Evolutionary conservation across 1,284 basidiomycete genomes (phyloP), one percentile per base, ranked within the genome.

Genomic region (Trichosporon asahii): DNA sequence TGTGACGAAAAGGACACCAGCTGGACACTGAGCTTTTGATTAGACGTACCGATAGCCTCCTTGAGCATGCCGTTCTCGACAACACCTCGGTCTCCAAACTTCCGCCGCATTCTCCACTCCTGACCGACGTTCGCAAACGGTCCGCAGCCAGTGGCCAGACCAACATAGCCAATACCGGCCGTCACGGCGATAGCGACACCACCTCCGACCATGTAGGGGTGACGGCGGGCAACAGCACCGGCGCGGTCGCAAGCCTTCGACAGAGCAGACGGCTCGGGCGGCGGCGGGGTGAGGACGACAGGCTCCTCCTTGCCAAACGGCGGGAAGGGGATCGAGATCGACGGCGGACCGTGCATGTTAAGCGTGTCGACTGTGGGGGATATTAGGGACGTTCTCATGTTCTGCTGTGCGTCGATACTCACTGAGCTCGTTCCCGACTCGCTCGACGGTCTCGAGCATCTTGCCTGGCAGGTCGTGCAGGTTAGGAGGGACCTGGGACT

Each of bases 261-360:
- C 49, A 68, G 11, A 63, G 66, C 25, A 57, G 72, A 68, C 1
- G 76, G 69, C 21, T 75, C 72, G 1, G 78, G 75, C 2, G 78
- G 74, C 9, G 80, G 79, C 0, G 79, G 80, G 2, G 76, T 78
- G 11, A 78, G 70, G 2, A 75, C 75, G 8, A 76, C 73, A 1
- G 77, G 75, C 15, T 71, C 53, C 44, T 79, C 74, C 66, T 79
- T 79, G 23, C 67, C 69, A 72, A 83, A 83, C 2, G 80, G 81
- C 5, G 80, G 82, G 72, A 83, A 80, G 1, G 82, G 81, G 57
- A 82, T 80, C 7, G 80, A 80, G 75, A 82, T 80, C 44, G 78
- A 79, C 7, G 79, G 76, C 14, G 81, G 77, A 15, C 80, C 82
- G 40, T 82, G 78, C 66, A 82, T 78, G 64, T 79, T 82, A 66